A percentile compares a stretch with the other conserved stretches of the same genome.
Evolutionary conservation across 208 protist genomes (phyloP).

Genomic region (Trypanosoma scelopori): DNA sequence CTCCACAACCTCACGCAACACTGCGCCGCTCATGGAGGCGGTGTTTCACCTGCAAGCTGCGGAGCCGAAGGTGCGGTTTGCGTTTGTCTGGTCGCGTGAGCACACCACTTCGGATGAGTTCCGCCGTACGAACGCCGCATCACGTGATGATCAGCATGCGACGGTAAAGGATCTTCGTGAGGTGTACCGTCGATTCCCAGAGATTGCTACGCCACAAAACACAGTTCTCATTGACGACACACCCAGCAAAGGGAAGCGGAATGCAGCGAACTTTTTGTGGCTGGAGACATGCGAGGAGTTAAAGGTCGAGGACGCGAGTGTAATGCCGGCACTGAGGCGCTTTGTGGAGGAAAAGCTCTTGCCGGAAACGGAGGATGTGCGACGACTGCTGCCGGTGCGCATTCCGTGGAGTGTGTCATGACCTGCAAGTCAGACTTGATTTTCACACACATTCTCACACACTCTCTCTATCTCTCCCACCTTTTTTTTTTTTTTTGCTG

Average conservation of each 20-base stretch:
- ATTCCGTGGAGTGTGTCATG: conserved; percentile 35
- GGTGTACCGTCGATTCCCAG: conserved; percentile 61
- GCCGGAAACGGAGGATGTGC: conserved; percentile 60
- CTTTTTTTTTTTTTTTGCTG: conserved; percentile 21
- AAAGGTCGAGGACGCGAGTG: conserved; percentile 41
- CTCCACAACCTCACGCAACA: conserved; percentile 86
- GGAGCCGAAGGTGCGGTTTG: conserved; percentile 36
- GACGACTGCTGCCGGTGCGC: conserved; percentile 68
- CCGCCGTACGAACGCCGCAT: conserved; percentile 51
- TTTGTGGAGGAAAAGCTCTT: conserved; percentile 75
- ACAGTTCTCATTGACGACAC: conserved; percentile 89
- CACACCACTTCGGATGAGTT: conserved; percentile 83
- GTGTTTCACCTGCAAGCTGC: conserved; percentile 43
- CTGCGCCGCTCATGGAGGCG: conserved; percentile 68
- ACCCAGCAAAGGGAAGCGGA: conserved; percentile 75
- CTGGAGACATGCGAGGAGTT: conserved; percentile 66
- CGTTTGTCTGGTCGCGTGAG: conserved; percentile 87
- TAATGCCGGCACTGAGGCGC: conserved; percentile 50
- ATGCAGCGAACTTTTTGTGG: conserved; percentile 85
- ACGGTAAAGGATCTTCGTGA: conserved; percentile 79
- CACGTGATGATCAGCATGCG: conserved; percentile 70
- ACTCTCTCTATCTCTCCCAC: conserved; percentile 19
- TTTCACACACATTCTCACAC: neutral
- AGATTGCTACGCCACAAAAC: conserved; percentile 63
- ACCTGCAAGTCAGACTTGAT: neutral